phyloP scores from a whole-genome alignment of 805 yeast species.

The Teunomyces funiuensis region DNA sequence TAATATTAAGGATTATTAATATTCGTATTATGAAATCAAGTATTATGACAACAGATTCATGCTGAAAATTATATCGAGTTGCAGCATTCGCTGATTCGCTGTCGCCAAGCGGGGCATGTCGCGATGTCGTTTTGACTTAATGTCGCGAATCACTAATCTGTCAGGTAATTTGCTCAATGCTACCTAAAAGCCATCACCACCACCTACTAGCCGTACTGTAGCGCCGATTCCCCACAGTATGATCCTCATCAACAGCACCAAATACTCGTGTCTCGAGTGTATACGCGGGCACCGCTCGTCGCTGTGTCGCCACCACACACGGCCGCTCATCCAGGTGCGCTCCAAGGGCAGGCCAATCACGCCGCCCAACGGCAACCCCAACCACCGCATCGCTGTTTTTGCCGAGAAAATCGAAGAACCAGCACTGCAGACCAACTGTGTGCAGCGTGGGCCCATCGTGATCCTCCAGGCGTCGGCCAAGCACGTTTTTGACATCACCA shows the following conservation, averaged over 20 bases:
- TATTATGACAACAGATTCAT: too few relatives aligned
- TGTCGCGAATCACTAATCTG: too few relatives aligned
- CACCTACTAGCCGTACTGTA: too few relatives aligned
- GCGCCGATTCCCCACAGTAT: too few relatives aligned
- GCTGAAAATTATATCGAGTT: too few relatives aligned
- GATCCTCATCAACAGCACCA: constrained; percentile 77
- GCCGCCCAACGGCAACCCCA: constrained; percentile 47
- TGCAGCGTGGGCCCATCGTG: constrained; percentile 24
- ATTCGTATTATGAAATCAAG: too few relatives aligned
- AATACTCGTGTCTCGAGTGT: constrained; percentile 83
- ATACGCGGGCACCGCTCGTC: constrained; percentile 92
- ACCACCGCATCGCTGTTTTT: constrained; percentile 59
- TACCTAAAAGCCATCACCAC: too few relatives aligned
- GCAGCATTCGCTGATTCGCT: too few relatives aligned
- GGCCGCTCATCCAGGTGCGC: constrained; percentile 83
- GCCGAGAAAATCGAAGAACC: constrained; percentile 39
- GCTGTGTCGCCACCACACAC: constrained; percentile 74
- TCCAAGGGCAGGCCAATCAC: constrained; percentile 85
- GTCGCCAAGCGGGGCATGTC: too few relatives aligned
- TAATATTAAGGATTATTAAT: too few relatives aligned
- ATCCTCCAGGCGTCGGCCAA: constrained; percentile 39
- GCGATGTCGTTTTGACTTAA: too few relatives aligned
- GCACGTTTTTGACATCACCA: constrained; percentile 38
- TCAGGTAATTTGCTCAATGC: too few relatives aligned
- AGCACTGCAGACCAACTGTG: neutral